Percentiles rank a stretch among this genome's conserved stretches.
phyloP scores from a whole-genome alignment of 164 flowering plant genomes.

The Aristolochia fimbriata region DNA sequence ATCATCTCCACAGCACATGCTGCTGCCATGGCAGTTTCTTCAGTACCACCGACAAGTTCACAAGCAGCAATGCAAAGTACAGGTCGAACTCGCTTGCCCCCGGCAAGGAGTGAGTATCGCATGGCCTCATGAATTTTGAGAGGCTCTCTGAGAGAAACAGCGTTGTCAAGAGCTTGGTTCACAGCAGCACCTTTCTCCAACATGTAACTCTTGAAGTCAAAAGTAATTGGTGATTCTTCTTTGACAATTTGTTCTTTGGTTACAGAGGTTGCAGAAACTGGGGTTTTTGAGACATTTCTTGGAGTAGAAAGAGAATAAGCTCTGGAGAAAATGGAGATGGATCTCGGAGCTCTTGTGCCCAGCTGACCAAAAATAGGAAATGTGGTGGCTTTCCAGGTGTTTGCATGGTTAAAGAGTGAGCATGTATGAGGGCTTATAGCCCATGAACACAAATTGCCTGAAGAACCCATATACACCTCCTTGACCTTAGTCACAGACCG shows the following conservation, averaged over 20 bases:
- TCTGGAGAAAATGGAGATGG: background rate
- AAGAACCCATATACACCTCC: slow-evolving; percentile 2
- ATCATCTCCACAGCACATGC: slow-evolving; percentile 81
- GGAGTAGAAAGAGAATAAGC: background rate
- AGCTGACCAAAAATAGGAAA: background rate
- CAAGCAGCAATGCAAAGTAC: slow-evolving; percentile 64
- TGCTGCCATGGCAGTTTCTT: slow-evolving; percentile 44
- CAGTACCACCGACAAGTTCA: slow-evolving; percentile 56
- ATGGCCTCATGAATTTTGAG: slow-evolving; percentile 53
- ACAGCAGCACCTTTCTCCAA: slow-evolving; percentile 29
- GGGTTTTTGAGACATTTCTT: background rate
- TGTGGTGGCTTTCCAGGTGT: background rate
- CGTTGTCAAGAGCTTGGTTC: slow-evolving; percentile 40
- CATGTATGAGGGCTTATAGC: slow-evolving; percentile 2
- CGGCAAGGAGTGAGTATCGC: slow-evolving; percentile 66
- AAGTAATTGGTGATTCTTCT: slow-evolving; percentile 10
- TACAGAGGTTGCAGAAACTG: slow-evolving; percentile 22
- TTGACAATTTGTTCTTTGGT: slow-evolving; percentile 13
- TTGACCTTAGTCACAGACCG: background rate
- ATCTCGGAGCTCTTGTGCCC: background rate
- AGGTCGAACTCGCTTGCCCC: slow-evolving; percentile 63
- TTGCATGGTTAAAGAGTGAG: background rate
- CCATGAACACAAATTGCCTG: slow-evolving; percentile 3
- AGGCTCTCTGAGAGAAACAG: slow-evolving; percentile 38
- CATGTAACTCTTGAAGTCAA: slow-evolving; percentile 49